These are phyloP conservation scores for Juglanconis oblonga DNA, from an alignment of 2,329 filamentous ascomycete species.

Conservation along the genomic window DNA sequence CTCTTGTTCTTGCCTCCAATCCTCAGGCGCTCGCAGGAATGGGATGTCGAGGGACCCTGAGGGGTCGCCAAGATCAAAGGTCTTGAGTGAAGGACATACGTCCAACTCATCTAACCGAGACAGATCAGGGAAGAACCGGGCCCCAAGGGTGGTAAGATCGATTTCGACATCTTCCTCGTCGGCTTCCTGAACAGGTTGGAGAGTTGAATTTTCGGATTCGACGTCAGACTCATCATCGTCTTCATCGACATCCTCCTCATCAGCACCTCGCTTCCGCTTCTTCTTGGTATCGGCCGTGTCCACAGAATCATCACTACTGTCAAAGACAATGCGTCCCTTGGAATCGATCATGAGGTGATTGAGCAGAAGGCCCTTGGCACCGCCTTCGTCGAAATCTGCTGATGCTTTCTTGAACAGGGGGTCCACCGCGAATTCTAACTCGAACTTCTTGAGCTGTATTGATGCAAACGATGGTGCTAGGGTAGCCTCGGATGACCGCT, in stretches of 20 bases:
- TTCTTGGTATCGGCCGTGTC: conserved; percentile 46
- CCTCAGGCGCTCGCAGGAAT: conserved; percentile 84
- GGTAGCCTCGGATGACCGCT: conserved; percentile 88
- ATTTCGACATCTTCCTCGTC: conserved; percentile 66
- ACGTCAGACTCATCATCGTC: conserved; percentile 39
- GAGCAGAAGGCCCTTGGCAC: conserved; percentile 88
- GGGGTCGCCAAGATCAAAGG: conserved; percentile 84
- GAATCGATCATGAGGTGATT: conserved; percentile 97
- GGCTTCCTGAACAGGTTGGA: conserved; percentile 42
- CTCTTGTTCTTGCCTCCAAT: conserved; percentile 73
- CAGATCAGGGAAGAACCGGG: conserved; percentile 84
- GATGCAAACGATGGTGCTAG: conserved; percentile 84
- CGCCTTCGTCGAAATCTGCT: conserved; percentile 96
- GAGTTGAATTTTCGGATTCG: conserved; percentile 32
- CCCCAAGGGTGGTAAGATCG: conserved; percentile 70
- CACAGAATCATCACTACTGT: conserved; percentile 85
- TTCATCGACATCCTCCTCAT: conserved; percentile 36
- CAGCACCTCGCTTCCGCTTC: conserved; percentile 29
- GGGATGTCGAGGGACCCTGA: conserved; percentile 85
- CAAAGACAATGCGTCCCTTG: conserved; percentile 91
- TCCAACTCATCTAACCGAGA: conserved; percentile 77
- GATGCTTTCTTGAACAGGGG: conserved; percentile 99
- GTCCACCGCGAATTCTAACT: conserved; percentile 93
- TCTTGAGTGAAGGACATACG: conserved; percentile 91
- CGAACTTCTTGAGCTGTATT: conserved; percentile 93